phyloP scores from a whole-genome alignment of 2,329 filamentous ascomycete species.

The Verticillium dahliae region DNA sequence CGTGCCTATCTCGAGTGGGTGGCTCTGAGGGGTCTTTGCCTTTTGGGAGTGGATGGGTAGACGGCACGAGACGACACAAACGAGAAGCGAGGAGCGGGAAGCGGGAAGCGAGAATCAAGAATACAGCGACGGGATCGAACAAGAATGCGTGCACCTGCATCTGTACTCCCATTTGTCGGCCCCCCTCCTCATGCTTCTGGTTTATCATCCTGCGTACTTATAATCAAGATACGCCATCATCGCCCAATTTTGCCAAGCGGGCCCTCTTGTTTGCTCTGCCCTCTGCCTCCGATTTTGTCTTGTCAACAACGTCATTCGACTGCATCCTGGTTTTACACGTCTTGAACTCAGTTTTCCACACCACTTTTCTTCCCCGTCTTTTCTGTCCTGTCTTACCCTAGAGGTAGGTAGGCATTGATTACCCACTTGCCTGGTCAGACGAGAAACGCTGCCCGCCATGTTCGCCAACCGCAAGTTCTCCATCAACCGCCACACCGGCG shows the following conservation, averaged over 20 bases:
- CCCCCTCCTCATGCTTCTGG: background rate
- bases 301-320: background rate
- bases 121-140: too few species aligned
- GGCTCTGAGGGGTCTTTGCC: background rate
- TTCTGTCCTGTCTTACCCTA: background rate
- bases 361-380: background rate
- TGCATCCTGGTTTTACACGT: background rate
- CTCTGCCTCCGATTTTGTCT: background rate
- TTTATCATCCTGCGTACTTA: background rate
- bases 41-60: too few species aligned
- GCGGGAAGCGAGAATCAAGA: too few species aligned
- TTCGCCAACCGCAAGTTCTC: conserved; percentile 57
- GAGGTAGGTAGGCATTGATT: background rate
- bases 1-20: background rate
- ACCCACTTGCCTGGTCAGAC: background rate
- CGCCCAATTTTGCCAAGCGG: background rate
- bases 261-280: background rate
- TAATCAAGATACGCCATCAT: background rate
- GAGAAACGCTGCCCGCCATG: conserved; percentile 24
- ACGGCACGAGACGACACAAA: too few species aligned
- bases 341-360: background rate
- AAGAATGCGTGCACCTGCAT: background rate
- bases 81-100: too few species aligned
- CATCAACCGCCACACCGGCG: conserved; percentile 60
- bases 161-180: background rate